Evolutionary conservation across 345 rosid genomes (phyloP).

Genomic region (Syzygium oleosum): DNA sequence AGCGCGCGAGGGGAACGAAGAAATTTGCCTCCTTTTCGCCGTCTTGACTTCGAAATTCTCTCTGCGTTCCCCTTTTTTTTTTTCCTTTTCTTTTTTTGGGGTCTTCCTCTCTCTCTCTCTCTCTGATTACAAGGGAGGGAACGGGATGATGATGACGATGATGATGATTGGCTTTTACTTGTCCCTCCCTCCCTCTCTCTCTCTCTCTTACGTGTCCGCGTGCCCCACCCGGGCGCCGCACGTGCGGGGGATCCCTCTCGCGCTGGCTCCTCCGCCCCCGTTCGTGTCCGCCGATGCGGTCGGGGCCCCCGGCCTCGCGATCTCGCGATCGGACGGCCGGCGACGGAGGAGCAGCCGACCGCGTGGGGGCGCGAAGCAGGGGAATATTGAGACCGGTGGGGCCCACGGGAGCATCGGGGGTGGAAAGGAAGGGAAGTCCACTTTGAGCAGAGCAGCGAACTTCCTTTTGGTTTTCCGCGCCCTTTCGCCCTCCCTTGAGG

Average conservation of each 20-base stretch:
- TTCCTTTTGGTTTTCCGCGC: neutral
- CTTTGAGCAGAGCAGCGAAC: neutral
- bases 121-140: neutral
- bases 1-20: neutral
- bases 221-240: neutral
- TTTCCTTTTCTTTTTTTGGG: neutral
- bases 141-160: neutral
- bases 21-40: neutral
- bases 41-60: neutral
- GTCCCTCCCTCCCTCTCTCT: neutral
- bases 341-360: neutral
- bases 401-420: neutral
- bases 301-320: neutral
- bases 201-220: neutral
- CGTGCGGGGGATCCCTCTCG: neutral
- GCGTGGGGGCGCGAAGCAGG: neutral
- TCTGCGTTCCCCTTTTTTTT: neutral
- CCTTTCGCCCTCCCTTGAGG: neutral
- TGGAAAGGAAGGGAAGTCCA: neutral
- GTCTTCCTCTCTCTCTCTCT: neutral
- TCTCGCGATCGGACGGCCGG: neutral
- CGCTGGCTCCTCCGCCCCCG: neutral
- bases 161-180: neutral
- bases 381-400: neutral
- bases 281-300: neutral